Evolutionary conservation across 345 rosid genomes (phyloP).

Genomic region (Melaleuca alternifolia): DNA sequence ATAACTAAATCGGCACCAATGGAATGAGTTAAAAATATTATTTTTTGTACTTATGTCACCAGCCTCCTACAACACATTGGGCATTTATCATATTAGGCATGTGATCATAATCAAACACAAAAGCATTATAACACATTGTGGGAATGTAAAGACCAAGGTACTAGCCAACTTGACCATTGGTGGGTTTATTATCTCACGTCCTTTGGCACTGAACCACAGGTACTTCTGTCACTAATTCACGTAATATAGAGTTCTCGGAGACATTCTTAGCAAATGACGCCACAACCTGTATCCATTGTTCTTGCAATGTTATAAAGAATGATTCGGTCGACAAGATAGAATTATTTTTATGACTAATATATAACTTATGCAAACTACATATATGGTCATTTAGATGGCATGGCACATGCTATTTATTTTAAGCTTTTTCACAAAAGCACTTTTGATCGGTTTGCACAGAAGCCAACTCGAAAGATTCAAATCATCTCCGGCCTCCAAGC

Average conservation of each 20-base stretch:
- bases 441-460: not conserved
- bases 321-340: not conserved
- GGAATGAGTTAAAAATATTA: no score
- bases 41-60: no score
- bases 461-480: not conserved
- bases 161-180: not conserved
- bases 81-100: not conserved
- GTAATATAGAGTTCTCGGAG: not conserved
- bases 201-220: not conserved
- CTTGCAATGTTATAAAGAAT: not conserved
- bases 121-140: not conserved
- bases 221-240: not conserved
- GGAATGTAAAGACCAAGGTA: not conserved
- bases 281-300: not conserved
- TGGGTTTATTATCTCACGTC: not conserved
- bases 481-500: no score
- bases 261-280: not conserved
- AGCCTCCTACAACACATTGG: not conserved
- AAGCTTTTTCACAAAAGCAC: not conserved
- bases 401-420: not conserved
- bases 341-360: not conserved
- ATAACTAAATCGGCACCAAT: no score
- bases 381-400: not conserved
- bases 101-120: not conserved
- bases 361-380: not conserved